A percentile compares a stretch with the other conserved stretches of the same genome.
Evolutionary conservation across 768 basidiomycete species (phyloP).

Genomic region (Boletus patriciae): DNA sequence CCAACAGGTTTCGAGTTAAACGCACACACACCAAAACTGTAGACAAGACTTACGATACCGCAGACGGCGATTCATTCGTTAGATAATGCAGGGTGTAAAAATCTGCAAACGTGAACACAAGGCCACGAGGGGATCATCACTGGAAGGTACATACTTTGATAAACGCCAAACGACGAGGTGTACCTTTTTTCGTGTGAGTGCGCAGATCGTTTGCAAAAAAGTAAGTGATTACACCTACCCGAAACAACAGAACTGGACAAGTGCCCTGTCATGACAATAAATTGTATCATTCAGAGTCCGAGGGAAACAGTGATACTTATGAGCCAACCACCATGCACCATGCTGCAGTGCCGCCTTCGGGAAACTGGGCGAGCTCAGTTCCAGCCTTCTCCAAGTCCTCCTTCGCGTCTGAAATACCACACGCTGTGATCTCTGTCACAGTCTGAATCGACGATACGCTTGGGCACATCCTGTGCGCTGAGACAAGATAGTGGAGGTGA

Average conservation of each 20-base stretch:
- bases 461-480: not conserved
- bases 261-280: slow-evolving; percentile 18
- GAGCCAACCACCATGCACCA: slow-evolving; percentile 27
- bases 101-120: slow-evolving; percentile 25
- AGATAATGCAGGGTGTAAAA: slow-evolving; percentile 40
- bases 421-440: not conserved
- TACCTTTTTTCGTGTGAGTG: slow-evolving; percentile 26
- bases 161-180: slow-evolving; percentile 40
- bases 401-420: not conserved
- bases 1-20: not conserved
- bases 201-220: not conserved
- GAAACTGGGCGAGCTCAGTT: slow-evolving; percentile 10
- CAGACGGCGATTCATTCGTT: slow-evolving; percentile 33
- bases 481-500: not conserved
- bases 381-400: not conserved
- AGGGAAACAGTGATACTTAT: slow-evolving; percentile 11
- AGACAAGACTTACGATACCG: slow-evolving; percentile 35
- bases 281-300: not conserved
- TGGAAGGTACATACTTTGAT: slow-evolving; percentile 32
- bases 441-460: slow-evolving; percentile 4
- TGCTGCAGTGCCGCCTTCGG: slow-evolving; percentile 29
- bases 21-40: not conserved
- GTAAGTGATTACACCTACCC: slow-evolving; percentile 20
- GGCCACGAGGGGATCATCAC: too few relatives aligned
- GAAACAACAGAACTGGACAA: slow-evolving; percentile 35